Base-by-base conservation (phyloP, 2,329 filamentous ascomycete genomes). In the Neopestalotiopsis clavispora region DNA sequence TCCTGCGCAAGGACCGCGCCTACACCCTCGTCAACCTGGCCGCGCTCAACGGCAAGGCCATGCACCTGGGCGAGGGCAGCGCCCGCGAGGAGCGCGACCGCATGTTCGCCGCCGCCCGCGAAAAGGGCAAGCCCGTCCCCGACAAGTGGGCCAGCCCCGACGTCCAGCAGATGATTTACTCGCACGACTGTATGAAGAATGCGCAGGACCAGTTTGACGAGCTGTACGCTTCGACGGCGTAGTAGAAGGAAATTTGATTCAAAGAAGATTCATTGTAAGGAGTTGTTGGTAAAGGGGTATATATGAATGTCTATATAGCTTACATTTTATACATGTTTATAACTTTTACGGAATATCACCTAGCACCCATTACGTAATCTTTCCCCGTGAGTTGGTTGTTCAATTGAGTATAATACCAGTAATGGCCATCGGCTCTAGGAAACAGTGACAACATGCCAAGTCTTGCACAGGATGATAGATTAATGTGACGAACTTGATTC, bases 111-210 rank as follows among this genome's bases (percentile, higher is more conserved):
- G 81, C 85, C 66, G 82, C 87, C 70, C 84, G 82, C 71, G 75
- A 81, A 72, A 85, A 84, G 75, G 83, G 79, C 70, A 84, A 77
- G 67, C 80, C 80, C 68, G 86, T 86, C 69, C 89, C 89, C 2
- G 90, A 92, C 79, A 92, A 91, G 81, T 92, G 90, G 90, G 89
- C 89, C 3, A 91, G 90, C 77, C 89, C 89, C 10, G 90, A 92
- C 74, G 88, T 92, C 57, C 90, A 92, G 79, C 84, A 86, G 78
- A 86, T 87, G 84, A 87, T 92, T 70, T 92, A 92, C 78, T 85
- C 86, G 12, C 84, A 90, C 74, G 89, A 92, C 78, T 90, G 89
- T 74, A 83, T 87, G 64, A 79, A 83, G 74, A 85, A 88, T 67
- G 84, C 88, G 0, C 78, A 79, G 64, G 85, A 88, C 58, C 80